Evolutionary conservation across 257 asterid genomes (phyloP), one percentile per base, ranked within the genome.

Genomic region (Nicotiana noctiflora): DNA sequence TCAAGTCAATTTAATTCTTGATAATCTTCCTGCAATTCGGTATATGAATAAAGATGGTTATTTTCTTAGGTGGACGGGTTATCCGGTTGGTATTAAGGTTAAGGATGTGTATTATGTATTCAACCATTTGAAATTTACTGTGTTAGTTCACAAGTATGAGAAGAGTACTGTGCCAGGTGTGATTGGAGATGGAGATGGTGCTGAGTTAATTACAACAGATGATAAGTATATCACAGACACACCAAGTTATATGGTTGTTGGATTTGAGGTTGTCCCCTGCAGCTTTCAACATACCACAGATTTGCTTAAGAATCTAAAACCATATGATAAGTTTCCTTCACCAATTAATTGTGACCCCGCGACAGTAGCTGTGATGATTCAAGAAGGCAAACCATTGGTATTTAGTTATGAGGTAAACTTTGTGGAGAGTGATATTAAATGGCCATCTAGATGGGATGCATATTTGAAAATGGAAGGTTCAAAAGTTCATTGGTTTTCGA

Each of bases 391-490:
- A 44, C 64, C 85, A 5, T 44, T 82, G 44, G 79, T 51, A 3
- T 82, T 56, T 59, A 66, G 82, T 34, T 82, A 82, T 9, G 85
- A 82, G 75, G 85, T 82, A 9, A 15, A 67, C 2, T 82, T 82
- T 46, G 85, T 77, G 82, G 85, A 82, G 85, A 82, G 85, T 57
- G 85, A 82, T 37, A 77, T 82, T 66, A 82, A 52, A 57, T 82
- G 85, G 85, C 85, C 85, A 2, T 82, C 85, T 4, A 82, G 85
- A 68, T 82, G 85, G 85, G 82, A 82, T 67, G 82, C 82, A 9
- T 82, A 82, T 82, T 82, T 82, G 75, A 82, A 82, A 75, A 82
- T 82, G 85, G 85, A 82, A 82, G 85, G 85, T 23, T 63, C 85
- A 23, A 82, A 82, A 82, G 82, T 82, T 49, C 85, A 82, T 56